phyloP scores from a whole-genome alignment of 805 yeast species.

The Yarrowia hollandica region DNA sequence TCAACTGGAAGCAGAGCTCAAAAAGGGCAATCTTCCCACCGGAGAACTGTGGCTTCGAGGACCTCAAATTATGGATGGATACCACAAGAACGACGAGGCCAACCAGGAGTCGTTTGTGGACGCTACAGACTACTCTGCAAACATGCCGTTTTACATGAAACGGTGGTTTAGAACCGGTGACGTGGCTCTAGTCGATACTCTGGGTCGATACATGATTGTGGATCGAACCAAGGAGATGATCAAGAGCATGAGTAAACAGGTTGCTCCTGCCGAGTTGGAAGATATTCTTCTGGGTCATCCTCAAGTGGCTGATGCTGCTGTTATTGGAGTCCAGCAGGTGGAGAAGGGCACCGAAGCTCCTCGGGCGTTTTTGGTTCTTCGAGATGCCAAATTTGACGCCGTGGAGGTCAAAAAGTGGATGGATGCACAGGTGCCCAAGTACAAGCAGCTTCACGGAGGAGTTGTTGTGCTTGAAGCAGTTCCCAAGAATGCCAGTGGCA shows the following conservation, averaged over 20 bases:
- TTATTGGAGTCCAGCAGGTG: conserved; percentile 62
- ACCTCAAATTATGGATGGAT: conserved; percentile 54
- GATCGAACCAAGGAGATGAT: conserved; percentile 44
- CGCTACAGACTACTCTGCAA: conserved; percentile 30
- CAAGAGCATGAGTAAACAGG: conserved; percentile 60
- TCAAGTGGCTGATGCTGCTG: conserved; percentile 85
- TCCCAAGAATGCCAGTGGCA: conserved; percentile 94
- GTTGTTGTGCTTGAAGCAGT: conserved; percentile 73
- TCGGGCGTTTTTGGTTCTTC: conserved; percentile 41
- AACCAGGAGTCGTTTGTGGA: conserved; percentile 49
- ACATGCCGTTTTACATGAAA: conserved; percentile 18
- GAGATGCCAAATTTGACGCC: conserved; percentile 33
- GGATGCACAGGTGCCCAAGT: conserved; percentile 42
- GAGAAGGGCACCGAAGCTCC: conserved; percentile 78
- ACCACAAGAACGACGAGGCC: conserved; percentile 52
- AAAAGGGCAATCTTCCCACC: conserved; percentile 30
- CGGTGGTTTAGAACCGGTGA: conserved; percentile 62
- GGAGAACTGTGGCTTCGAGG: conserved; percentile 59
- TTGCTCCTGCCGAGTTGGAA: conserved; percentile 94
- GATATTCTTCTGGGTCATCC: conserved; percentile 73
- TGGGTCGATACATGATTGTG: conserved; percentile 51
- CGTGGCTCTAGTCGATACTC: conserved; percentile 49
- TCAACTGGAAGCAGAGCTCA: conserved; percentile 7
- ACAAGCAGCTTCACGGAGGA: conserved; percentile 46
- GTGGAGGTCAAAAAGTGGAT: conserved; percentile 40